Evolutionary conservation across 164 flowering plant genomes (phyloP).

Genomic region (Magnolia kwangsiensis): DNA sequence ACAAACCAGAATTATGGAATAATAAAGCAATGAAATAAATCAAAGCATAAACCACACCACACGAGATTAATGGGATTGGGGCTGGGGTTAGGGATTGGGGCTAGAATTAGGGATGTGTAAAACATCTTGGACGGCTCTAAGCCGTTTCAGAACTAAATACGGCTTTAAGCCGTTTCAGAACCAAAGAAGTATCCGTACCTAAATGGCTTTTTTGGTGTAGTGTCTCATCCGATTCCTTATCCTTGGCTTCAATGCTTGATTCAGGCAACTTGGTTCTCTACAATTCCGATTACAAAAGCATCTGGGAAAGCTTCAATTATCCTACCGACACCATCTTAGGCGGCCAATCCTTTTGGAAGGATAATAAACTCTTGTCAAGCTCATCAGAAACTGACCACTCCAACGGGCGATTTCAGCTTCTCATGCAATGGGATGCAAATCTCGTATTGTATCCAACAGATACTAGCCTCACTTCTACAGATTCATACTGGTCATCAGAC

Average conservation of each 20-base stretch:
- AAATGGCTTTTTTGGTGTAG: no score
- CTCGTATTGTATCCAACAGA: not conserved
- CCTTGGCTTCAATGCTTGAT: constrained; percentile 37
- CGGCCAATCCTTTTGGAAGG: not conserved
- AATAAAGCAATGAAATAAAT: no score
- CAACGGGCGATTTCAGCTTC: not conserved
- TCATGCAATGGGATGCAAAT: not conserved
- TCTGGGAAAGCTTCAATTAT: not conserved
- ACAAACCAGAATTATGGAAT: no score
- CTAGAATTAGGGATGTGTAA: no score
- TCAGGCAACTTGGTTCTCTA: constrained; percentile 36
- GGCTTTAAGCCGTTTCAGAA: no score
- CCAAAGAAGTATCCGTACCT: no score
- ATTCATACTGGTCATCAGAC: not conserved
- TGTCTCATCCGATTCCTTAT: not conserved
- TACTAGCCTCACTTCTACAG: not conserved
- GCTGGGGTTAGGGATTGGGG: no score
- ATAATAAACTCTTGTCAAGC: not conserved
- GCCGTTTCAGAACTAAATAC: no score
- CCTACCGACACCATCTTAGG: constrained; percentile 8
- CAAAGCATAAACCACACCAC: no score
- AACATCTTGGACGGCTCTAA: no score
- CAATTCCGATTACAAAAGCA: not conserved
- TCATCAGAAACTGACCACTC: not conserved
- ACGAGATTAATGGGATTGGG: no score